Conservation (phyloP, 345 rosid genomes). For the Brassica napus region DNA sequence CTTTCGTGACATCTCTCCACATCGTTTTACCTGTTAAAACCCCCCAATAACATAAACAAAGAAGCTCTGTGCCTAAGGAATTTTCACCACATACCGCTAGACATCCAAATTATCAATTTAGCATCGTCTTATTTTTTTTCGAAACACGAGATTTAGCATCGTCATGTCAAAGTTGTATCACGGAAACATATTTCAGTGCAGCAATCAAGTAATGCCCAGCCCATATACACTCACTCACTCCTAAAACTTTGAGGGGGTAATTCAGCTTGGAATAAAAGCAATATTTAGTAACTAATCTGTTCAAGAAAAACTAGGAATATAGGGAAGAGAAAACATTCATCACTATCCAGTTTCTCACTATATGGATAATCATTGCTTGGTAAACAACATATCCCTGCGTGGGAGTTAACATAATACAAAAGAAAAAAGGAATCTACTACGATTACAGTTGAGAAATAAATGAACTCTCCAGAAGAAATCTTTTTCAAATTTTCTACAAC, state of each 20-base stretch:
- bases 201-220: not conserved
- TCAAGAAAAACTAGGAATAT: not conserved
- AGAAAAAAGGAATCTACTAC: too few species aligned
- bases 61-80: slow-evolving; percentile 6
- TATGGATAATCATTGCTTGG: too few species aligned
- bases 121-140: not conserved
- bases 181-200: slow-evolving; percentile 1
- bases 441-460: too few species aligned
- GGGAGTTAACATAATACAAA: too few species aligned
- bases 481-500: too few species aligned
- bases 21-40: slow-evolving; percentile 75
- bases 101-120: not conserved
- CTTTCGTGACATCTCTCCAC: slow-evolving; percentile 97
- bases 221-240: slow-evolving; percentile 11
- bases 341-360: not conserved
- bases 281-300: slow-evolving; percentile 4
- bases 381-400: too few species aligned
- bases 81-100: not conserved
- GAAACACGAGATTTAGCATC: not conserved
- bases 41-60: slow-evolving; percentile 33
- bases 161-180: not conserved
- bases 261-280: not conserved
- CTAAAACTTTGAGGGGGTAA: not conserved
- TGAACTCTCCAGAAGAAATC: too few species aligned
- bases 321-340: not conserved